Percentiles rank a stretch among this genome's conserved stretches.
Conservation (phyloP, 768 basidiomycete genomes). For the Tylopilus rubrobrunneus region DNA sequence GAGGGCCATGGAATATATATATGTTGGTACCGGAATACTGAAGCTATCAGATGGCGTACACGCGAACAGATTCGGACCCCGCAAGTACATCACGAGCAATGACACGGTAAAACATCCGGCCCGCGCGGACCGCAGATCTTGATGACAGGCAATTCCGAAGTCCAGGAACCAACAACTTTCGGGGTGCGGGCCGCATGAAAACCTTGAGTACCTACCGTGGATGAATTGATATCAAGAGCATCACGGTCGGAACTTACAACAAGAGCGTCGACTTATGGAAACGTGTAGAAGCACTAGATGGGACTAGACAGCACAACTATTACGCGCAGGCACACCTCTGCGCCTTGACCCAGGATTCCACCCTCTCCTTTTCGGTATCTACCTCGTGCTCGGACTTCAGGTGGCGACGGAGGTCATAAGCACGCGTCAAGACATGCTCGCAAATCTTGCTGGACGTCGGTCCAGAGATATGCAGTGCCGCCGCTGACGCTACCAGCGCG, state of each 20-base stretch:
- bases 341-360: slow-evolving; percentile 54
- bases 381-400: slow-evolving; percentile 64
- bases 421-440: slow-evolving; percentile 70
- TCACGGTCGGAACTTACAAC: too few relatives aligned
- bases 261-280: not conserved
- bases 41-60: too few relatives aligned
- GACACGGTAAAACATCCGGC: too few relatives aligned
- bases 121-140: too few relatives aligned
- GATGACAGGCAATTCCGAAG: too few relatives aligned
- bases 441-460: slow-evolving; percentile 37
- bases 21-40: too few relatives aligned
- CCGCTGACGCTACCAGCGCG: slow-evolving; percentile 19
- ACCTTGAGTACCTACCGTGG: not conserved
- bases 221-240: too few relatives aligned
- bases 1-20: too few relatives aligned
- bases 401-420: slow-evolving; percentile 87
- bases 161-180: too few relatives aligned
- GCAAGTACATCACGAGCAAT: too few relatives aligned
- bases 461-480: not conserved
- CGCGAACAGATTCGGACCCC: too few relatives aligned
- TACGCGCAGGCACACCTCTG: slow-evolving; percentile 7
- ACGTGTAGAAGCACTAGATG: not conserved
- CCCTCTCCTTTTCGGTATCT: slow-evolving; percentile 52
- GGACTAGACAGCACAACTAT: not conserved
- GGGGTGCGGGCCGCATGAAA: not conserved